phyloP scores from a whole-genome alignment of 306 rosid species.

The Pyrus pyrifolia region DNA sequence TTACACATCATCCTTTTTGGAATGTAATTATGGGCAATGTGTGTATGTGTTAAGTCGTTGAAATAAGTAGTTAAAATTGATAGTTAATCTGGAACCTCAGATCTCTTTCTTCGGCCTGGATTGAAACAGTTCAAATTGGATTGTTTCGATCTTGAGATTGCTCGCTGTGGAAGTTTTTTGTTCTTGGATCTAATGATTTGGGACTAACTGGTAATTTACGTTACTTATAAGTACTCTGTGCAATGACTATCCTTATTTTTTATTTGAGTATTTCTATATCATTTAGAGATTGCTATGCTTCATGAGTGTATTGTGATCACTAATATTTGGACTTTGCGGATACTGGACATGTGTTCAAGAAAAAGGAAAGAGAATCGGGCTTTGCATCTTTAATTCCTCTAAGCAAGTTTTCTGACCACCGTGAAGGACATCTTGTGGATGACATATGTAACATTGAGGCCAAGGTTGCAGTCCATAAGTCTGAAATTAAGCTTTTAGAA shows the following conservation, averaged over 20 bases:
- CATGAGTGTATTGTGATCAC: neutral
- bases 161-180: neutral
- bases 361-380: neutral
- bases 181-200: neutral
- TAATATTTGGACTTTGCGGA: neutral
- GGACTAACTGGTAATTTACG: neutral
- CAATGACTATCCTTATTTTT: too few relatives aligned
- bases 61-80: neutral
- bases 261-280: too few relatives aligned
- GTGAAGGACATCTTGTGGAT: neutral
- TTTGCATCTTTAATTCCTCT: slow-evolving; percentile 3
- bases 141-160: neutral
- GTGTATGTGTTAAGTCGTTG: neutral
- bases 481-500: neutral
- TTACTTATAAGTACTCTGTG: neutral
- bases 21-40: neutral
- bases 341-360: neutral
- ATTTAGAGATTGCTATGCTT: neutral
- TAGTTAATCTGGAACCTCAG: neutral
- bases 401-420: neutral
- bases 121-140: neutral
- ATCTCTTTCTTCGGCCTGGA: neutral
- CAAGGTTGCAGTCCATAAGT: neutral
- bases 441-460: neutral
- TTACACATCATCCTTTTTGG: neutral